Evolutionary conservation across 2,329 filamentous ascomycete genomes (phyloP), one percentile per base, ranked within the genome.

Genomic region (Aspergillus latus): DNA sequence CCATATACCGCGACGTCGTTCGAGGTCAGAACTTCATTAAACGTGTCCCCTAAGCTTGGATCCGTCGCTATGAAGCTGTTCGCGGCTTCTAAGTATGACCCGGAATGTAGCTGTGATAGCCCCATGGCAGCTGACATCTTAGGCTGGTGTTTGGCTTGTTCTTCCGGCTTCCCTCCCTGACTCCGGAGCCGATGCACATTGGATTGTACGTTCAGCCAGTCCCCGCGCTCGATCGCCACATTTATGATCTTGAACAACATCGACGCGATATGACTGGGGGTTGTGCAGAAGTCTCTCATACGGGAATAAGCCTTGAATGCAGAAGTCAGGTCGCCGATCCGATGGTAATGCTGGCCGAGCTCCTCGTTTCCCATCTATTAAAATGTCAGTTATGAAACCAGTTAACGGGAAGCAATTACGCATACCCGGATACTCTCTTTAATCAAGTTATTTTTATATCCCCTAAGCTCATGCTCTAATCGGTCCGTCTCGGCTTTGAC

Each of bases 1-100:
- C 93, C 94, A 65, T 97, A 99, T 7, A 94, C 84, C 16, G 94
- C 93, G 21, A 99, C 80, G 66, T 99, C 94, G 68, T 97, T 97
- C 5, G 87, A 83, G 29, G 86, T 92, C 45, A 90, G 80, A 28
- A 96, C 81, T 50, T 89, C 84, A 59, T 85, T 88, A 71, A 88
- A 89, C 57, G 77, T 79, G 66, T 82, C 73, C 57, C 74, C 73
- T 65, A 85, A 69, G 67, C 77, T 80, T 69, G 82, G 78, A 37
- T 89, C 84, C 1, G 84, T 83, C 10, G 79, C 73, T 6, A 95
- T 76, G 70, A 99, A 95, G 56, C 76, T 78, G 48, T 77, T 80
- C 0, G 93, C 91, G 4, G 93, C 92, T 0, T 88, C 85, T 28
- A 74, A 70, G 66, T 84, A 89, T 42, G 82, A 78, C 11, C 78